Evolutionary conservation across 352 stramenopile genomes (phyloP).

Genomic region (Aphanomyces astaci): DNA sequence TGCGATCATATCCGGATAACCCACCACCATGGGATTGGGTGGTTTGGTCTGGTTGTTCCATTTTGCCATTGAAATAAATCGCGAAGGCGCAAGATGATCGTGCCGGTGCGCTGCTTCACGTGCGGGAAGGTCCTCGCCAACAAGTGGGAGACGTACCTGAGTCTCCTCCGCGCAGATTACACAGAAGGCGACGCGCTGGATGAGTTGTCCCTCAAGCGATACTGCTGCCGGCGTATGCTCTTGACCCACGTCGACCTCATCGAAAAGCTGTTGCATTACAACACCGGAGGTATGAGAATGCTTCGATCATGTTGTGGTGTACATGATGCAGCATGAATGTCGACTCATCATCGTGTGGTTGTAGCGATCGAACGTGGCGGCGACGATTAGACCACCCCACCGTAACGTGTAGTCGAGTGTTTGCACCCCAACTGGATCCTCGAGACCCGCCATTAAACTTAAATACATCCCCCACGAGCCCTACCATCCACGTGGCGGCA

Average conservation of each 20-base stretch:
- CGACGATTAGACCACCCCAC: constrained; percentile 41
- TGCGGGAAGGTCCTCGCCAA: constrained; percentile 99
- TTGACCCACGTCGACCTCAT: constrained; percentile 99
- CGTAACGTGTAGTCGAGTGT: not conserved
- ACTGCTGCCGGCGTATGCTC: constrained; percentile 99
- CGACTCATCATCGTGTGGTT: constrained; percentile 9
- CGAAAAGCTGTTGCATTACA: constrained; percentile 99
- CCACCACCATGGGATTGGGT: not conserved
- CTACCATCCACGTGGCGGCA: no score
- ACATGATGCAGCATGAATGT: not conserved
- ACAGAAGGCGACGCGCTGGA: constrained; percentile 97
- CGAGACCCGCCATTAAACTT: not conserved
- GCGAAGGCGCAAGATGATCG: constrained; percentile 90
- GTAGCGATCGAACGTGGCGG: constrained; percentile 69
- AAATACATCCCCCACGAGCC: no score
- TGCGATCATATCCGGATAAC: constrained; percentile 7
- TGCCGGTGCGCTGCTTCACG: constrained; percentile 99
- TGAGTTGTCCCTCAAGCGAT: constrained; percentile 97
- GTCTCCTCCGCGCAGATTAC: constrained; percentile 94
- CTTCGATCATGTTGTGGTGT: not conserved
- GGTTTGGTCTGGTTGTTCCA: not conserved
- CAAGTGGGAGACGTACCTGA: constrained; percentile 99
- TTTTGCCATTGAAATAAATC: not conserved
- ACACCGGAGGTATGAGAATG: constrained; percentile 79
- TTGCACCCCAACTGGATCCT: not conserved